Conservation (phyloP, 495 filamentous ascomycete genomes). For the Penicillium pancosmium region DNA sequence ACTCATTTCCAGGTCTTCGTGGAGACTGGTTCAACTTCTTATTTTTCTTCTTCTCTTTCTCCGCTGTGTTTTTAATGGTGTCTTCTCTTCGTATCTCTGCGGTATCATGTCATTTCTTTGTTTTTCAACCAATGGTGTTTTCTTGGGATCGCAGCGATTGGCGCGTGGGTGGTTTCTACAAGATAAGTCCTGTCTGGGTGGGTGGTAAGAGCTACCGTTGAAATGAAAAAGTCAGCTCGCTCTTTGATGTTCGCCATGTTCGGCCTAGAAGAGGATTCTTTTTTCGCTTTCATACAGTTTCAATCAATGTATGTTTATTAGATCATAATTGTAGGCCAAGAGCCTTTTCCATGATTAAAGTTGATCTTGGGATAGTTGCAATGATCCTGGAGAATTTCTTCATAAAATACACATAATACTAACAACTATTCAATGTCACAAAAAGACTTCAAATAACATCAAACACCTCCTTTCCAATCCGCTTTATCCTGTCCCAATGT, state of each 20-base stretch:
- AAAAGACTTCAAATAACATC: neutral
- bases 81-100: conserved; percentile 12
- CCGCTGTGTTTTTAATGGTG: conserved; percentile 29
- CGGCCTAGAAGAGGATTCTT: conserved; percentile 21
- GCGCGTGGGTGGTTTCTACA: conserved; percentile 27
- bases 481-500: conserved; percentile 11
- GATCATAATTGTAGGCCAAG: neutral
- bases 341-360: neutral
- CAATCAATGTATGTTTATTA: conserved; percentile 10
- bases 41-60: conserved; percentile 16
- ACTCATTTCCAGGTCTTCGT: neutral
- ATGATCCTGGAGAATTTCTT: neutral
- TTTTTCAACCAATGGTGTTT: conserved; percentile 17
- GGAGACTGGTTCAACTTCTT: neutral
- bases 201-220: conserved; percentile 20
- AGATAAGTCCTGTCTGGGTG: conserved; percentile 17
- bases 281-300: conserved; percentile 15
- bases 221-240: conserved; percentile 17
- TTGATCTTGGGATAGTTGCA: neutral
- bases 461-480: conserved; percentile 8
- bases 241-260: conserved; percentile 14
- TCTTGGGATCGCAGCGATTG: conserved; percentile 25
- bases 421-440: neutral
- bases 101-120: conserved; percentile 15
- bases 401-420: conserved; percentile 10